A percentile compares a stretch with the other conserved stretches of the same genome.
Conservation (phyloP, 2,329 filamentous ascomycete species). For the Aspergillus carbonarius region DNA sequence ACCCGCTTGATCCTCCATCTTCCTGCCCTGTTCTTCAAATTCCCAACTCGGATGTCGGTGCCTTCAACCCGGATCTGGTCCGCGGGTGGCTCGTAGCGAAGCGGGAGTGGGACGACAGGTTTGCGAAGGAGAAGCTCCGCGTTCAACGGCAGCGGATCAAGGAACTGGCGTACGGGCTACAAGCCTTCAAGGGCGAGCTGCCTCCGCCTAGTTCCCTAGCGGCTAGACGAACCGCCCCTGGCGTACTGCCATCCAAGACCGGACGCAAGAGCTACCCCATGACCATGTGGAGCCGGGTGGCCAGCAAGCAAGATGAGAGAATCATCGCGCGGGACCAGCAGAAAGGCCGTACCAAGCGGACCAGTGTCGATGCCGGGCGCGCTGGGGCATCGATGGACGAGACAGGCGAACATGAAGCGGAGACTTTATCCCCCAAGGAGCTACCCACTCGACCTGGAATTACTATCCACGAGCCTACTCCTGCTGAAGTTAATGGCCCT, state of each 20-base stretch:
- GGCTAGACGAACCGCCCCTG: constrained; percentile 56
- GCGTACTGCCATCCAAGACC: constrained; percentile 27
- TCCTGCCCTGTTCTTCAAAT: constrained; percentile 68
- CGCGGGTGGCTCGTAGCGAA: constrained; percentile 80
- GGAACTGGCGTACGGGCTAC: constrained; percentile 70
- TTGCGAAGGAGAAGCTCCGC: constrained; percentile 65
- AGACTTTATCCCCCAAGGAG: not conserved
- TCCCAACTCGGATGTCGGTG: constrained; percentile 65
- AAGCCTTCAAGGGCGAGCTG: constrained; percentile 69
- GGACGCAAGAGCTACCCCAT: constrained; percentile 68
- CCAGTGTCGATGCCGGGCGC: constrained; percentile 28
- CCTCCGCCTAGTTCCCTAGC: constrained; percentile 84
- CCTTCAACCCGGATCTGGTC: constrained; percentile 76
- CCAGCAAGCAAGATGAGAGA: constrained; percentile 80
- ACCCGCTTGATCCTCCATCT: constrained; percentile 62
- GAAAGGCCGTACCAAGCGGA: constrained; percentile 24
- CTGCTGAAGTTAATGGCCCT: not conserved
- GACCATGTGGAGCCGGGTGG: constrained; percentile 82
- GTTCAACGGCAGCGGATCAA: constrained; percentile 72
- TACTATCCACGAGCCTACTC: not conserved
- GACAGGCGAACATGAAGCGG: not conserved
- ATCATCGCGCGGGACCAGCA: constrained; percentile 53
- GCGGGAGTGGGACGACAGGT: constrained; percentile 70
- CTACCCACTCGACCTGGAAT: not conserved
- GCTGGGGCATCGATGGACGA: constrained; percentile 25